phyloP scores from a whole-genome alignment of 345 rosid genomes.

The Salix koriyanagi region DNA sequence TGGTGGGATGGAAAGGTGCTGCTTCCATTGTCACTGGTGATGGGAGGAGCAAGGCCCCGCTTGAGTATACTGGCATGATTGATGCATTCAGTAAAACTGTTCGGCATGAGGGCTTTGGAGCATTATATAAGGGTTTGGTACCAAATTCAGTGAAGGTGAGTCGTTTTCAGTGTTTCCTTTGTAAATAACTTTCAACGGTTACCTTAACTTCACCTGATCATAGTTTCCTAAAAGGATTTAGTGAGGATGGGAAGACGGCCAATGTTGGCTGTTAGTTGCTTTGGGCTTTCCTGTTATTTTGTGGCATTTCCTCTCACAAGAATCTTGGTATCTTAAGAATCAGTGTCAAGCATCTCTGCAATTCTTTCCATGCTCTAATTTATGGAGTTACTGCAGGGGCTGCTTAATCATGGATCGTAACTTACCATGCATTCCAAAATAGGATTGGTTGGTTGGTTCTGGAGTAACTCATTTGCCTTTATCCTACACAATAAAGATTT shows the following conservation, averaged over 20 bases:
- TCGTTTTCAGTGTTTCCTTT: neutral
- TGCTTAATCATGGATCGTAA: neutral
- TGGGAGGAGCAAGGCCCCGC: slow-evolving; percentile 50
- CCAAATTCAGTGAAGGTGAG: slow-evolving; percentile 87
- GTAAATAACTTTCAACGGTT: neutral
- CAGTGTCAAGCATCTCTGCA: neutral
- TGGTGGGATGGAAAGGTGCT: slow-evolving; percentile 97
- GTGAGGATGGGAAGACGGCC: neutral
- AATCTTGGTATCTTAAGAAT: neutral
- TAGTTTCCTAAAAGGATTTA: neutral
- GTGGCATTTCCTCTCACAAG: neutral
- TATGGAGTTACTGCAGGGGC: neutral
- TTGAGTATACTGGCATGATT: slow-evolving; percentile 71
- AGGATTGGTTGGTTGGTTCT: neutral
- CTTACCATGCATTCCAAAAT: neutral
- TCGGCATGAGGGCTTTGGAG: slow-evolving; percentile 65
- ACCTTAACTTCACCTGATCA: neutral
- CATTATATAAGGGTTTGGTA: slow-evolving; percentile 79
- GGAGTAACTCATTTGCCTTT: neutral
- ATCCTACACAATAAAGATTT: neutral
- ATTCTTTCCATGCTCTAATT: neutral
- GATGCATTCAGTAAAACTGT: slow-evolving; percentile 83
- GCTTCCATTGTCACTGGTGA: slow-evolving; percentile 74
- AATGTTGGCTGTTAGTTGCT: neutral
- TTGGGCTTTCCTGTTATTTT: neutral